Evolutionary conservation across 2,329 filamentous ascomycete genomes (phyloP), one percentile per base, ranked within the genome.

Genomic region (Pseudogymnoascus sp.): DNA sequence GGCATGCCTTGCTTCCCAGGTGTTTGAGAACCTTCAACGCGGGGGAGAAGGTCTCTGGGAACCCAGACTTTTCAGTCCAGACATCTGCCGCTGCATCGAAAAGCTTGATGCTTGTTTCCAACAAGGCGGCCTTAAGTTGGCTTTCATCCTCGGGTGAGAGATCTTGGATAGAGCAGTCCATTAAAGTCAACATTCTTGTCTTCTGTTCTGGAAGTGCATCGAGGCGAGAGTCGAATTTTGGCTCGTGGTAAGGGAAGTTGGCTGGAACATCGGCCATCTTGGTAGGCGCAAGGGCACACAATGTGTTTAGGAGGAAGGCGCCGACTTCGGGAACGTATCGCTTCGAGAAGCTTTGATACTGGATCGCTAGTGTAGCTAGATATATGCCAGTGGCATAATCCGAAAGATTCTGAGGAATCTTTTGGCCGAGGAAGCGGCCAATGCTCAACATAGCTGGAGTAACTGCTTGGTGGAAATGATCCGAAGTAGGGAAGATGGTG

Each of bases 381-480:
- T 91, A 97, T 7, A 87, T 84, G 10, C 95, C 95, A 2, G 81
- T 87, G 3, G 85, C 83, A 65, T 90, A 84, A 68, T 95, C 89
- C 6, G 81, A 77, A 3, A 91, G 75, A 6, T 78, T 80, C 46
- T 84, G 80, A 0, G 91, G 86, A 0, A 88, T 81, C 63, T 87
- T 91, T 69, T 96, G 86, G 1, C 89, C 91, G 25, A 99, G 82
- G 75, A 90, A 97, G 62, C 91, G 86, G 11, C 84, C 84, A 75
- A 97, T 90, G n/a, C 88, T 84, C 4, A 97, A 84, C 76, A 91
- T 89, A 0, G 93, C 89, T 1, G 95, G 95, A 1, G 95, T 99
- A 42, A 91, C 89, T 37, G 97, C 91, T 70, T 95, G 89, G 71
- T 99, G 95, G 76, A 97, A 99, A 76, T 97, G 93, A 75, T 99